phyloP scores from a whole-genome alignment of 305 asterid genomes.

The Withania somnifera region DNA sequence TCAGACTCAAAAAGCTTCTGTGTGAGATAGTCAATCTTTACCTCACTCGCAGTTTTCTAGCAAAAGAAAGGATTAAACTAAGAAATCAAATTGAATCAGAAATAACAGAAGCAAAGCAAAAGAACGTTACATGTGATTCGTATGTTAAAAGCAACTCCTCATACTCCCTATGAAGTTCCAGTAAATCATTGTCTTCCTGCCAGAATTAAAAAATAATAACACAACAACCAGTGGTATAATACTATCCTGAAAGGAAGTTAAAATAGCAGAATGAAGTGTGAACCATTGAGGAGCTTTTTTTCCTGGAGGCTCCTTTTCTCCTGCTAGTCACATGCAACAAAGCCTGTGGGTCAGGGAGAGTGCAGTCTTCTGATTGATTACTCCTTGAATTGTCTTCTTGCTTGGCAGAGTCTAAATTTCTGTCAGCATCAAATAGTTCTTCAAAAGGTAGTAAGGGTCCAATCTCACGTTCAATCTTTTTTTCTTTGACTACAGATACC shows the following conservation, averaged over 20 bases:
- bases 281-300: slow-evolving; percentile 62
- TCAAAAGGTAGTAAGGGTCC: slow-evolving; percentile 64
- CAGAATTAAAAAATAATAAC: slow-evolving; percentile 11
- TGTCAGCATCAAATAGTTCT: slow-evolving; percentile 49
- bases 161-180: slow-evolving; percentile 45
- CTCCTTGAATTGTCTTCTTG: slow-evolving; percentile 29
- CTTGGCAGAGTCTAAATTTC: slow-evolving; percentile 16
- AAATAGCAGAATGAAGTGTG: slow-evolving; percentile 6
- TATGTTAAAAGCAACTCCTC: slow-evolving; percentile 57
- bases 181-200: slow-evolving; percentile 53
- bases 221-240: neutral
- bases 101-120: slow-evolving; percentile 18
- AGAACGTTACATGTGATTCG: slow-evolving; percentile 52
- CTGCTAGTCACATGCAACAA: slow-evolving; percentile 82
- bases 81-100: slow-evolving; percentile 3
- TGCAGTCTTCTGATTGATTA: slow-evolving; percentile 30
- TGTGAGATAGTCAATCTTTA: slow-evolving; percentile 53
- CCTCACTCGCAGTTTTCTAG: slow-evolving; percentile 53
- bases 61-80: slow-evolving; percentile 7
- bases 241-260: neutral
- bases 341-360: slow-evolving; percentile 57
- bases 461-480: slow-evolving; percentile 20
- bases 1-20: slow-evolving; percentile 58
- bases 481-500: slow-evolving; percentile 39
- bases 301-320: slow-evolving; percentile 53